Conservation (phyloP, 2,329 filamentous ascomycete genomes). For the Colletotrichum sp. region DNA sequence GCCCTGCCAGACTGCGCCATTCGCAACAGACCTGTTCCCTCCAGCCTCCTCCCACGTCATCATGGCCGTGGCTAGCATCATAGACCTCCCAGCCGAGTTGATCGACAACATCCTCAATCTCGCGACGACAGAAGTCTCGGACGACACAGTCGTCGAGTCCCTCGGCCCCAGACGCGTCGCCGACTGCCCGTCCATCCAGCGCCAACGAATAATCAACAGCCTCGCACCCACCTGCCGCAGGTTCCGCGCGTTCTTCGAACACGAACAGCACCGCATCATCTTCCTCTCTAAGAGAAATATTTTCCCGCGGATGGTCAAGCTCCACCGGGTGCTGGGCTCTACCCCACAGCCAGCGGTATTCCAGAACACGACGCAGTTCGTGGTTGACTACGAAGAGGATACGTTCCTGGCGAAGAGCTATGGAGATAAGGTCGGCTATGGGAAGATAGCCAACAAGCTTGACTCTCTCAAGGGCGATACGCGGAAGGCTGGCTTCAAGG, state of each 20-base stretch:
- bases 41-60: neutral
- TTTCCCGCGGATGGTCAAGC: neutral
- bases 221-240: neutral
- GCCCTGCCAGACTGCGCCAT: rapidly evolving
- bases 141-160: neutral
- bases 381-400: neutral
- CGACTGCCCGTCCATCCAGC: neutral
- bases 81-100: neutral
- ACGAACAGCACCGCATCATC: neutral
- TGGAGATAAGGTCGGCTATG: neutral
- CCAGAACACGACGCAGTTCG: neutral
- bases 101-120: neutral
- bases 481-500: neutral
- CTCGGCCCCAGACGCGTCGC: neutral
- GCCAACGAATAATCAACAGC: neutral
- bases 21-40: neutral
- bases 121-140: rapidly evolving
- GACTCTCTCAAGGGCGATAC: rapidly evolving
- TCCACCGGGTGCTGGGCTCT: neutral
- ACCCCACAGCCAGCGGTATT: neutral
- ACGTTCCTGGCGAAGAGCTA: neutral
- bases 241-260: neutral
- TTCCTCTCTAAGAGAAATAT: neutral
- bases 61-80: neutral
- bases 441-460: neutral